Base-by-base conservation (phyloP, 495 filamentous ascomycete genomes). In the Pyrenopolyporus hunteri region DNA sequence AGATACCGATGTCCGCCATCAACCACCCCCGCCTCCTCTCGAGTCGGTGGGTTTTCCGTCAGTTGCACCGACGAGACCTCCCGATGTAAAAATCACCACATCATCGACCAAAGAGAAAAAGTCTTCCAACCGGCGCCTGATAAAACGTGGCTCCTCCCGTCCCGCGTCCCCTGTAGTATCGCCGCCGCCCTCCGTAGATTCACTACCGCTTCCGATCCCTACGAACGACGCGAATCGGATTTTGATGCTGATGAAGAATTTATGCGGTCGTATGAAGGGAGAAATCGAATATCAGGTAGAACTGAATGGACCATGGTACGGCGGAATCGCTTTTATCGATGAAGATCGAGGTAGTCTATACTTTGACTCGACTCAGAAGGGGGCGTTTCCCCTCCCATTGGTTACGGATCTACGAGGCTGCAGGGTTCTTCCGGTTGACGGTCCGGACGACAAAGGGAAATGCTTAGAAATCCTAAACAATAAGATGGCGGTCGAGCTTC, bases 361-460 rank as follows among this genome's bases (percentile, higher is more conserved):
- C 70, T 84, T 85, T 54, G 87, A 88, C 63, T 77, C 79, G 43
- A 75, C 78, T 53, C 75, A 83, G 64, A 76, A 66, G 52, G 76
- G 76, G 9, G 71, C 75, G 23, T 78, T 82, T 43, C 79, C 80
- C 53, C 71, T 75, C 13, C 67, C 78, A 10, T 70, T 87, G 6
- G 83, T 98, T 3, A 82, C 90, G 14, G 93, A 97, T 67, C 82
- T 98, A 16, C 83, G 93, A 59, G 92, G 93, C 16, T 98, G 94
- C 68, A 86, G 85, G 46, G 91, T 97, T 19, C 82, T 83, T 47
- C 87, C 89, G 7, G 73, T 85, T 54, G 86, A 85, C 32, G 81
- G 83, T 40, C 69, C 78, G 2, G 89, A 90, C 54, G 76, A 85
- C 39, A 83, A 83, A 45, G 81, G 78, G 8, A 86, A 84, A n/a